Percentiles rank a stretch among this genome's conserved stretches.
These are phyloP conservation scores for Corymbia citriodora DNA, from an alignment of 441 rosid species.

Conservation along the genomic window DNA sequence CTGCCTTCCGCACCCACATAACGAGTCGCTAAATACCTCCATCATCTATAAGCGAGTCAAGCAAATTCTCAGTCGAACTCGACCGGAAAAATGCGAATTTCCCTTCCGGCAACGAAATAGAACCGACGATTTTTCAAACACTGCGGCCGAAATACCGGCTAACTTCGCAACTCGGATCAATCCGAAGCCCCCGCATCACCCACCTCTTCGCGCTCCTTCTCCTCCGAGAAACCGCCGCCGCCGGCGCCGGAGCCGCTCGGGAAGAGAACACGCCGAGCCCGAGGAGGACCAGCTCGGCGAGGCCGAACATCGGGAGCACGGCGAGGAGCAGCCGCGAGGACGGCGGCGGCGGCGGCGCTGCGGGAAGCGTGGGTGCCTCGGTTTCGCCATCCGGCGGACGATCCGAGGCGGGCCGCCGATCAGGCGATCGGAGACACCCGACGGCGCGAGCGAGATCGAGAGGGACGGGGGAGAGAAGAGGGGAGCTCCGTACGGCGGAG, in stretches of 20 bases:
- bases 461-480: background rate
- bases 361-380: conserved; percentile 54
- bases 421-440: background rate
- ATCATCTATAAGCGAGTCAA: background rate
- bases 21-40: background rate
- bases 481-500: background rate
- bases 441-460: background rate
- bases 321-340: conserved; percentile 51
- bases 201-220: conserved; percentile 39
- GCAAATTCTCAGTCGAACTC: background rate
- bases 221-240: conserved; percentile 29
- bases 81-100: background rate
- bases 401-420: background rate
- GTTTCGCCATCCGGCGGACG: conserved; percentile 35
- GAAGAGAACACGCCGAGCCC: conserved; percentile 64
- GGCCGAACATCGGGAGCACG: conserved; percentile 46
- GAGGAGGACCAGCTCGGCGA: conserved; percentile 64
- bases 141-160: background rate
- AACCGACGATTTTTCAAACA: background rate
- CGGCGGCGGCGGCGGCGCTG: conserved; percentile 44
- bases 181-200: background rate
- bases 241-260: conserved; percentile 44
- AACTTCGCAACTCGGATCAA: background rate
- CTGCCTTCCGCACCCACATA: background rate
- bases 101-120: background rate